phyloP scores from a whole-genome alignment of 1,284 basidiomycete species.

The Coriolopsis trogii region DNA sequence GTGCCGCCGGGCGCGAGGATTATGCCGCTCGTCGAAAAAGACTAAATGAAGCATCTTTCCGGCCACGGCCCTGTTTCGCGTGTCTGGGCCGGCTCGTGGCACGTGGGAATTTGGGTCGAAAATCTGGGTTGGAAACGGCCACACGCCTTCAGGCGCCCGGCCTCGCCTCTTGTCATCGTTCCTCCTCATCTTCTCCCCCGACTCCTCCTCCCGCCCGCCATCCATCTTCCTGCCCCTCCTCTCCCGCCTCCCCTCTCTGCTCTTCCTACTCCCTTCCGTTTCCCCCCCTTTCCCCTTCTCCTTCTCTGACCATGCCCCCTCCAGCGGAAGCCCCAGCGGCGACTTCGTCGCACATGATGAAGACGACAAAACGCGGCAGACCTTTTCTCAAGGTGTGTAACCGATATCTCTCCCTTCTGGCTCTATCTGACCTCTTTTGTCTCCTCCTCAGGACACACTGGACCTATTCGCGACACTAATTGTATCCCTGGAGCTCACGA shows the following conservation, averaged over 20 bases:
- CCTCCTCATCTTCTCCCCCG: conserved; percentile 30
- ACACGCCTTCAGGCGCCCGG: conserved; percentile 27
- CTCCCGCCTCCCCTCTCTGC: conserved; percentile 20
- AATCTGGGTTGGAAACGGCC: conserved; percentile 27
- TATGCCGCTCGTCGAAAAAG: conserved; percentile 18
- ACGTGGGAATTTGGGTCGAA: conserved; percentile 27
- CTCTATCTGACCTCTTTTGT: conserved; percentile 12
- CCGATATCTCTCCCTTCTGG: conserved; percentile 6
- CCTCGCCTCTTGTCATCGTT: conserved; percentile 26
- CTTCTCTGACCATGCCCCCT: conserved; percentile 39
- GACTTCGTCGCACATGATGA: conserved; percentile 91
- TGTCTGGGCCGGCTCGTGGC: conserved; percentile 17
- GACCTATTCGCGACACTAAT: conserved; percentile 98
- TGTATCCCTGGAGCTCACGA: conserved; percentile 88
- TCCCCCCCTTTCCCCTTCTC: conserved; percentile 20
- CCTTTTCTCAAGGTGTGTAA: conserved; percentile 87
- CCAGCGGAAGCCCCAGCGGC: conserved; percentile 39
- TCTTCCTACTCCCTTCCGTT: conserved; percentile 15
- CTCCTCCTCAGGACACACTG: conserved; percentile 80
- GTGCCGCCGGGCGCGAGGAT: conserved; percentile 15
- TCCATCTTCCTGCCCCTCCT: conserved; percentile 22
- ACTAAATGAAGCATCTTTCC: conserved; percentile 27
- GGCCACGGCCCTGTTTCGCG: conserved; percentile 28
- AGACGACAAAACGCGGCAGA: conserved; percentile 91
- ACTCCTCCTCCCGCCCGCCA: conserved; percentile 29